Evolutionary conservation across 345 rosid genomes (phyloP).

Genomic region (Mangifera indica): DNA sequence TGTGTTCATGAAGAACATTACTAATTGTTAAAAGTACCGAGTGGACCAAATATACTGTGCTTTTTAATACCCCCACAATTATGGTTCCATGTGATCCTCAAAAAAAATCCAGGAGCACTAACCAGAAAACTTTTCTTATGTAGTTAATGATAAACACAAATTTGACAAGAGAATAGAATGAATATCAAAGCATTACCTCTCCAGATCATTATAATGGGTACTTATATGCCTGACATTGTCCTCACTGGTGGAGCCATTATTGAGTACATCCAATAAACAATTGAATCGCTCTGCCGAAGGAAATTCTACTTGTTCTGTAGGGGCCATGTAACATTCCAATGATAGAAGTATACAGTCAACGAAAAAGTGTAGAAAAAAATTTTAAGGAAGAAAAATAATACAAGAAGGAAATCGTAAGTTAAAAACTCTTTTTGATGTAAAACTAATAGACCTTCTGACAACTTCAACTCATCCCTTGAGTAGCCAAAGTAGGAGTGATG

Average conservation of each 20-base stretch:
- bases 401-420: no score
- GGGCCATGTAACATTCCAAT: slow-evolving; percentile 12
- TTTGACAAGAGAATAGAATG: background rate
- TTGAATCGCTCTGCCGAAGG: slow-evolving; percentile 45
- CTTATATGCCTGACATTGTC: slow-evolving; percentile 43
- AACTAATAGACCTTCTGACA: slow-evolving; percentile 47
- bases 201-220: slow-evolving; percentile 52
- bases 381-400: background rate
- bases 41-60: background rate
- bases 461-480: slow-evolving; percentile 49
- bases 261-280: slow-evolving; percentile 58
- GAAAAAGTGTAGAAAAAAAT: slow-evolving; percentile 1
- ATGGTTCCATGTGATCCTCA: background rate
- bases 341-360: background rate
- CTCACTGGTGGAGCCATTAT: slow-evolving; percentile 45
- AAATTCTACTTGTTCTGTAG: slow-evolving; percentile 45
- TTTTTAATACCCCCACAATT: background rate
- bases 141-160: background rate
- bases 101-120: background rate
- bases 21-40: background rate
- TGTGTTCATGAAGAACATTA: background rate
- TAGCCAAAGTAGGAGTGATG: slow-evolving; percentile 48
- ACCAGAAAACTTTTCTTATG: background rate
- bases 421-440: background rate
- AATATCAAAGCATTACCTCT: slow-evolving; percentile 45